These are phyloP conservation scores for Protea cynaroides DNA, from an alignment of 164 flowering plant genomes.

Conservation along the genomic window DNA sequence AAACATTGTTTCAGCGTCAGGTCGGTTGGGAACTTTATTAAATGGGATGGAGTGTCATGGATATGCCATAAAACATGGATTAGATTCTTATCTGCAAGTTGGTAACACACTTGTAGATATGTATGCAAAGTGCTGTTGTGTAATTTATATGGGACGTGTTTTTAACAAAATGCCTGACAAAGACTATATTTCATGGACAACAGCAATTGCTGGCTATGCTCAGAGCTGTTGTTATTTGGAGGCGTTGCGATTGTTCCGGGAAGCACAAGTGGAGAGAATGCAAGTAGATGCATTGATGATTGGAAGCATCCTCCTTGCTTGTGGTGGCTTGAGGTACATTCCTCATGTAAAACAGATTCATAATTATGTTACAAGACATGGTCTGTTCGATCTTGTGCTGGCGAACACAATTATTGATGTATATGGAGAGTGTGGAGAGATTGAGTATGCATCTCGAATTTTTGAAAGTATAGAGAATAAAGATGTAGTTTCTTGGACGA, in stretches of 20 bases:
- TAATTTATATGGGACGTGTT: constrained; percentile 26
- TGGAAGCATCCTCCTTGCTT: constrained; percentile 27
- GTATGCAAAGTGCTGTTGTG: constrained; percentile 39
- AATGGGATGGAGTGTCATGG: constrained; percentile 31
- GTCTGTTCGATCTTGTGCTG: constrained; percentile 27
- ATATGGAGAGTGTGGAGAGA: constrained; percentile 64
- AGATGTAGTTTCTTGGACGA: constrained; percentile 54
- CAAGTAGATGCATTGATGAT: constrained; percentile 27
- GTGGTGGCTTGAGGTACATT: constrained; percentile 20
- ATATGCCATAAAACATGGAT: constrained; percentile 24
- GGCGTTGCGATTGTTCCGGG: constrained; percentile 26
- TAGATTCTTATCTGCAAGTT: constrained; percentile 23
- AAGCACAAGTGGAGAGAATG: constrained; percentile 21
- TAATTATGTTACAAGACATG: constrained; percentile 28
- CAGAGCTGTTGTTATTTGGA: constrained; percentile 15
- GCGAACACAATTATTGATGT: constrained; percentile 48
- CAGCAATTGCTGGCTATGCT: constrained; percentile 32
- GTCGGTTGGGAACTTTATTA: constrained; percentile 26
- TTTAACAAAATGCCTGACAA: constrained; percentile 24
- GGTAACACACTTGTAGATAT: constrained; percentile 38
- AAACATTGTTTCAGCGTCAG: constrained; percentile 35
- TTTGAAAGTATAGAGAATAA: constrained; percentile 33
- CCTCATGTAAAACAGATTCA: constrained; percentile 30
- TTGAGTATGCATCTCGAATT: constrained; percentile 27
- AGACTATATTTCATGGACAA: constrained; percentile 47